Conservation (phyloP, 176 grass and related monocot species). For the Cenchrus americanus region DNA sequence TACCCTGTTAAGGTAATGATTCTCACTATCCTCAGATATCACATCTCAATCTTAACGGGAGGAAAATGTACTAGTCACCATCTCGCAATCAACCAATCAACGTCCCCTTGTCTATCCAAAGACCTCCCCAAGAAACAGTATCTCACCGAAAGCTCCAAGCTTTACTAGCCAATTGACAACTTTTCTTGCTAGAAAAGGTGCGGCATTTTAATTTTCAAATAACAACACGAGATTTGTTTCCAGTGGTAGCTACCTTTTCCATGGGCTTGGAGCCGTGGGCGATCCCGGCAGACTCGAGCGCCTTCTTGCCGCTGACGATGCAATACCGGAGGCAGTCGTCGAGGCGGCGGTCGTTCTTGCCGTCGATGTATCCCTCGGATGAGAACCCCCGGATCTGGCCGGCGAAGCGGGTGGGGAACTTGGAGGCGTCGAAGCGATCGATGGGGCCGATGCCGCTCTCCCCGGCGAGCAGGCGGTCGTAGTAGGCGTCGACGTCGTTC, state of each 20-base stretch:
- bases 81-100: conserved; percentile 10
- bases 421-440: conserved; percentile 87
- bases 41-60: neutral
- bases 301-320: conserved; percentile 94
- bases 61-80: neutral
- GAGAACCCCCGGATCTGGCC: conserved; percentile 87
- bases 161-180: neutral
- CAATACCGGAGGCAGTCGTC: conserved; percentile 92
- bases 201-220: conserved; percentile 26
- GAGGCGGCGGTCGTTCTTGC: conserved; percentile 72
- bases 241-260: conserved; percentile 59
- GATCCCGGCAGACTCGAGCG: conserved; percentile 63
- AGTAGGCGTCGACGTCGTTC: conserved; percentile 80
- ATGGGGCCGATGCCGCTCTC: conserved; percentile 79
- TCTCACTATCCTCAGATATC: neutral
- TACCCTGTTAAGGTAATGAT: neutral
- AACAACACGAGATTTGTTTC: neutral
- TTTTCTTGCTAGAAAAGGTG: neutral
- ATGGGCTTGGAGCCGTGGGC: conserved; percentile 50
- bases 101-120: conserved; percentile 18
- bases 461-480: conserved; percentile 82
- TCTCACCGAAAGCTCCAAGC: neutral
- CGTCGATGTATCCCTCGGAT: conserved; percentile 91
- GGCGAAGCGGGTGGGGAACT: conserved; percentile 86
- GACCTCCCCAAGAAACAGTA: neutral